These are phyloP conservation scores for Exsudoporus frostii DNA, from an alignment of 768 basidiomycete genomes.

Conservation along the genomic window DNA sequence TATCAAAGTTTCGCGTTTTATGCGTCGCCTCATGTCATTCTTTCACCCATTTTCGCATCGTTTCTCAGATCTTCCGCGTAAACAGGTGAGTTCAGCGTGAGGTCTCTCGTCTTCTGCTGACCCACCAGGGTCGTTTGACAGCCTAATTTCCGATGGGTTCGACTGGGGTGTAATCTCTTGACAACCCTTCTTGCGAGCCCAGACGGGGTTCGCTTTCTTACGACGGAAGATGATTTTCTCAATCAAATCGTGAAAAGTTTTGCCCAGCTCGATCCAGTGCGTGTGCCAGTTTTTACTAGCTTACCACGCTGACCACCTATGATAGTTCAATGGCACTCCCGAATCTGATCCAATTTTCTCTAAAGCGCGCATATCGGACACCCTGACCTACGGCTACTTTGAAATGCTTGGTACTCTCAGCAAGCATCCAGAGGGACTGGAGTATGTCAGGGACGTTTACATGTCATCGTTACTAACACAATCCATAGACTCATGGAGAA, in stretches of 20 bases:
- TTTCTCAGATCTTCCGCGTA: conserved; percentile 78
- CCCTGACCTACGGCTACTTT: conserved; percentile 88
- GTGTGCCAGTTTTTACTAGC: conserved; percentile 19
- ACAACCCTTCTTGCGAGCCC: conserved; percentile 77
- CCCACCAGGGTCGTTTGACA: conserved; percentile 28
- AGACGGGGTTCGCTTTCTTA: conserved; percentile 81
- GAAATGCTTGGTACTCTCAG: conserved; percentile 94
- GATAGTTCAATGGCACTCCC: conserved; percentile 67
- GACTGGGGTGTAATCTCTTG: conserved; percentile 77
- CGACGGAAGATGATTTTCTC: conserved; percentile 80
- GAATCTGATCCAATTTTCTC: conserved; percentile 83
- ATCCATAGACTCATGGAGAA: conserved; percentile 75
- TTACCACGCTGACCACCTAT: neutral
- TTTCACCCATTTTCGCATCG: conserved; percentile 88
- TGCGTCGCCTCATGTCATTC: conserved; percentile 88
- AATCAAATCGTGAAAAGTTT: conserved; percentile 83
- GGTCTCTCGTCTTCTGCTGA: conserved; percentile 1
- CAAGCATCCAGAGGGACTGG: conserved; percentile 83
- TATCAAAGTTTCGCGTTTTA: conserved; percentile 84
- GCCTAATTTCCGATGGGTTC: conserved; percentile 82
- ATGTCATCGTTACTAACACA: conserved; percentile 1
- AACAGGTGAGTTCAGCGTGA: conserved; percentile 43
- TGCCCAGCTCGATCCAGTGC: conserved; percentile 87
- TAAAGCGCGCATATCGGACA: conserved; percentile 73
- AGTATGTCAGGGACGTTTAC: conserved; percentile 48